phyloP scores from a whole-genome alignment of 139 green algal genomes.

The Haematococcus lacustris region DNA sequence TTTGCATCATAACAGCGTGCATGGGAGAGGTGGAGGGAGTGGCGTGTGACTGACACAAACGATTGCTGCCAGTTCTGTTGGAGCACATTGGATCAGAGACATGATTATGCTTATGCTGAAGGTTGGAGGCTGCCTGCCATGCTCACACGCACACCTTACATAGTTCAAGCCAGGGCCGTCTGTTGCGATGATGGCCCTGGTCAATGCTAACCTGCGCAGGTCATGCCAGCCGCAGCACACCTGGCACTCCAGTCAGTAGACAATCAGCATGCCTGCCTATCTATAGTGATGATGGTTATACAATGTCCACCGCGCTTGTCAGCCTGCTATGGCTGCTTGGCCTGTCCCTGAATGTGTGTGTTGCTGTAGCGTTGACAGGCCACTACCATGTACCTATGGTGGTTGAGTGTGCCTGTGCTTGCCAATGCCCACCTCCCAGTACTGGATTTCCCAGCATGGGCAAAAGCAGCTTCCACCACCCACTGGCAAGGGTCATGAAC shows the following conservation, averaged over 20 bases:
- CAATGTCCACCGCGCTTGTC: no score
- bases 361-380: background rate
- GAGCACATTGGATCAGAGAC: no score
- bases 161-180: conserved; percentile 49
- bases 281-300: background rate
- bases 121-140: no score
- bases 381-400: background rate
- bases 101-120: no score
- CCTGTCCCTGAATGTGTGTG: background rate
- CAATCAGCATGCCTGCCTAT: background rate
- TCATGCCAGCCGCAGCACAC: background rate
- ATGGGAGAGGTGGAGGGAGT: no score
- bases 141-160: no score
- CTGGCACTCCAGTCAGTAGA: background rate
- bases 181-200: conserved; percentile 25
- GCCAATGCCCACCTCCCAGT: background rate
- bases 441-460: background rate
- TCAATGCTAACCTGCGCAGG: conserved; percentile 13
- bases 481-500: background rate
- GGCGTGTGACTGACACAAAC: no score
- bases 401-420: background rate
- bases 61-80: no score
- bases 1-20: no score
- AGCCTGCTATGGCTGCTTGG: background rate
- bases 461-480: background rate